These are phyloP conservation scores for Paraleonurus japonicus DNA, from an alignment of 257 asterid genomes.

Conservation along the genomic window DNA sequence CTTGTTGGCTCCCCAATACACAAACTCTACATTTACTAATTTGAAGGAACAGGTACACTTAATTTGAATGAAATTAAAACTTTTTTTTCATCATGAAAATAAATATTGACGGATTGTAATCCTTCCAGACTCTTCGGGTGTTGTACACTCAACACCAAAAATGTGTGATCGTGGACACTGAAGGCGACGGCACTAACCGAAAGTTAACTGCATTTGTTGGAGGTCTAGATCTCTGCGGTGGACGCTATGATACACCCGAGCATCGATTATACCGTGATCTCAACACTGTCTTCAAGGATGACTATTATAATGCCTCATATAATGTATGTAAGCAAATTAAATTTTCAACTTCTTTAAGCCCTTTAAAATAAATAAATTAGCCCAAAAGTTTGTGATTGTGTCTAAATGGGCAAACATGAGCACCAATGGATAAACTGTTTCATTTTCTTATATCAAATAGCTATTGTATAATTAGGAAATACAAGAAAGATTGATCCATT, in stretches of 20 bases:
- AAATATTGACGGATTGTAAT: no score
- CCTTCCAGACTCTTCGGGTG: background rate
- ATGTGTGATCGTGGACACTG: constrained; percentile 21
- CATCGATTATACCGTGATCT: constrained; percentile 18
- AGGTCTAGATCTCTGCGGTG: constrained; percentile 19
- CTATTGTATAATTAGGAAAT: no score
- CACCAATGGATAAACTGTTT: no score
- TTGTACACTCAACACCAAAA: constrained; percentile 21
- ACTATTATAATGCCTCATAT: background rate
- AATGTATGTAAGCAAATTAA: constrained; percentile 4
- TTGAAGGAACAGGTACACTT: background rate
- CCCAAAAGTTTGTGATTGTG: no score
- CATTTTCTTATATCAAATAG: no score
- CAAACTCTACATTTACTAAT: background rate
- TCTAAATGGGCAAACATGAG: no score
- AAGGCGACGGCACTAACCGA: background rate
- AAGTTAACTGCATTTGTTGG: constrained; percentile 18
- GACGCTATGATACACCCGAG: constrained; percentile 18
- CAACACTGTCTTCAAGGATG: constrained; percentile 12
- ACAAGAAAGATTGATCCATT: no score
- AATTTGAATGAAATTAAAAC: no score
- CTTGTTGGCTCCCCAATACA: background rate
- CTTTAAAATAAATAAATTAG: no score
- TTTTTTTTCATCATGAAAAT: no score
- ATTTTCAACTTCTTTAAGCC: no score